These are phyloP conservation scores for Ceratocystis ficicola DNA, from an alignment of 2,329 filamentous ascomycete genomes.

Conservation along the genomic window DNA sequence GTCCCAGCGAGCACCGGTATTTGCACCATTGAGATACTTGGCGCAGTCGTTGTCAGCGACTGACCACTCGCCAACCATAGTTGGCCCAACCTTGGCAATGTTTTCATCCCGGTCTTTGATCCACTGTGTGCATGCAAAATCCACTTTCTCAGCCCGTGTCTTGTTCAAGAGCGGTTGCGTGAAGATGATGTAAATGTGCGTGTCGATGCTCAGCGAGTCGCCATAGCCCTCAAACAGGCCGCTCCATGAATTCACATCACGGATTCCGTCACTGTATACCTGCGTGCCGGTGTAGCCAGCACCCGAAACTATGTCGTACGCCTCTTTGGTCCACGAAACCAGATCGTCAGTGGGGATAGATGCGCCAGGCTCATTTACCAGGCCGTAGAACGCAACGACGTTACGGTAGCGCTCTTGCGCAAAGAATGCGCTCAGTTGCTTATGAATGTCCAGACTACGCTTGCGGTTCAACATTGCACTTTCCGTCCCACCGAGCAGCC, in stretches of 20 bases:
- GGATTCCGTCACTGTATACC: conserved; percentile 62
- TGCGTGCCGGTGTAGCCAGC: conserved; percentile 50
- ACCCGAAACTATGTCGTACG: conserved; percentile 41
- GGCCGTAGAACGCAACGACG: conserved; percentile 53
- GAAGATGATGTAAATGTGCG: conserved; percentile 71
- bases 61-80: conserved; percentile 64
- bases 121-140: conserved; percentile 59
- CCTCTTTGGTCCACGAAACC: conserved; percentile 46
- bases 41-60: conserved; percentile 60
- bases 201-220: conserved; percentile 55
- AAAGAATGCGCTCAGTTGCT: conserved; percentile 30
- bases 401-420: conserved; percentile 32
- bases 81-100: conserved; percentile 47
- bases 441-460: conserved; percentile 43
- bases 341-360: conserved; percentile 42
- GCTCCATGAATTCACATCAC: conserved; percentile 60
- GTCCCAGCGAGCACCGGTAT: conserved; percentile 57
- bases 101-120: conserved; percentile 43
- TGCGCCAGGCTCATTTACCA: conserved; percentile 57
- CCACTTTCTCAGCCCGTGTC: conserved; percentile 53
- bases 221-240: conserved; percentile 47
- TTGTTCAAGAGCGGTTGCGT: conserved; percentile 55
- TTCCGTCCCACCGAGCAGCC: conserved; percentile 27
- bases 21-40: conserved; percentile 54
- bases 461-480: conserved; percentile 31